A percentile compares a stretch with the other conserved stretches of the same genome.
Evolutionary conservation across 352 stramenopile genomes (phyloP).

Genomic region (Phytophthora sojae): DNA sequence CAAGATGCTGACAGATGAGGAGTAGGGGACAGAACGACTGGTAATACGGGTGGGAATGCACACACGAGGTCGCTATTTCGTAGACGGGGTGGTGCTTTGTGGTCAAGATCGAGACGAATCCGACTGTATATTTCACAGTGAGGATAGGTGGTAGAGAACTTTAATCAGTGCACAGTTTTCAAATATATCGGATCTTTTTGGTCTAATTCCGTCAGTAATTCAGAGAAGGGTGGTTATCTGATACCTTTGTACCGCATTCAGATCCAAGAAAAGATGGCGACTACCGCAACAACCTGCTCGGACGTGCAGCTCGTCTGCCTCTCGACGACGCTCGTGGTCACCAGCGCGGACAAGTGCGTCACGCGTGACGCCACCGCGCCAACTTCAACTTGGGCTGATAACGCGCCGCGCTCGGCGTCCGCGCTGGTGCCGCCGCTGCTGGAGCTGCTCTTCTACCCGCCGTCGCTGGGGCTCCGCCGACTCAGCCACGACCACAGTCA

Average conservation of each 20-base stretch:
- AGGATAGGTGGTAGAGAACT: no score
- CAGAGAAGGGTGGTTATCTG: neutral
- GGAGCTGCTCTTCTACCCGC: slow-evolving; percentile 63
- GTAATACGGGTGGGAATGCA: no score
- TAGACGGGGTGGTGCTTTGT: no score
- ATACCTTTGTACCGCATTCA: neutral
- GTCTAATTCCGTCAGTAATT: no score
- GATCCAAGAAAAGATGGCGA: neutral
- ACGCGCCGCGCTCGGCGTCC: slow-evolving; percentile 9
- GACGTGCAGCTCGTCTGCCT: slow-evolving; percentile 71
- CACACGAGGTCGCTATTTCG: no score
- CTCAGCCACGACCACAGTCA: neutral
- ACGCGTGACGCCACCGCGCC: neutral
- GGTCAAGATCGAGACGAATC: no score
- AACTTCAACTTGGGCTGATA: slow-evolving; percentile 3
- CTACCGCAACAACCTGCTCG: slow-evolving; percentile 16
- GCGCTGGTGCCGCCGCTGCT: slow-evolving; percentile 56
- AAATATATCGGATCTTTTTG: no score
- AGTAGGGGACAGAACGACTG: no score
- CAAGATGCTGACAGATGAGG: neutral
- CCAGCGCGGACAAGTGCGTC: slow-evolving; percentile 45
- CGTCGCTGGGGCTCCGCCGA: neutral
- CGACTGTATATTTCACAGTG: no score
- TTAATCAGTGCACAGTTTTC: no score
- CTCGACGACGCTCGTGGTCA: slow-evolving; percentile 60